Evolutionary conservation across 1,284 basidiomycete genomes (phyloP).

Genomic region (Phenoliferia sp.): DNA sequence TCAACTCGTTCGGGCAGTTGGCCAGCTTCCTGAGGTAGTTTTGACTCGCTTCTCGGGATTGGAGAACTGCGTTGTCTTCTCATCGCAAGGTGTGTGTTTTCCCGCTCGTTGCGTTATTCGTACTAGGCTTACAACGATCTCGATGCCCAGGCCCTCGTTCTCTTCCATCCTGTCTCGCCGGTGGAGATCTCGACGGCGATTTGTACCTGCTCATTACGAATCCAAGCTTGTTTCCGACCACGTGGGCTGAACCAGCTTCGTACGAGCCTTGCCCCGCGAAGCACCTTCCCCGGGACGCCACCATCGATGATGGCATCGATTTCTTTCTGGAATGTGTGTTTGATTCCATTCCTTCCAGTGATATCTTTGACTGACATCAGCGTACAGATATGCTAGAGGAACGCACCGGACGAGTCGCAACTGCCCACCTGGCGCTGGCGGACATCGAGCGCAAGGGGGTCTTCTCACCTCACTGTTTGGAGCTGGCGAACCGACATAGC

Average conservation of each 20-base stretch:
- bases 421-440: not conserved
- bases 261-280: conserved; percentile 5
- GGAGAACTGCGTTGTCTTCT: conserved; percentile 45
- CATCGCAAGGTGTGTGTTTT: conserved; percentile 29
- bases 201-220: conserved; percentile 50
- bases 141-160: conserved; percentile 52
- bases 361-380: not conserved
- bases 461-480: conserved; percentile 11
- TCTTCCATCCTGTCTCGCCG: conserved; percentile 57
- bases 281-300: conserved; percentile 4
- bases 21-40: conserved; percentile 45
- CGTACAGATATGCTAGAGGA: conserved; percentile 6
- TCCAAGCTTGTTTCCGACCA: conserved; percentile 49
- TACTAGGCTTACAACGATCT: not conserved
- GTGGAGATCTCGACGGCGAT: conserved; percentile 46
- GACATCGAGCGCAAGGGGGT: conserved; percentile 10
- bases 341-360: not conserved
- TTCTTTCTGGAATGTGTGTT: conserved; percentile 22
- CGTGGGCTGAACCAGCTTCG: conserved; percentile 3
- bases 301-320: conserved; percentile 6
- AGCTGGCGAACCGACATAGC: conserved; percentile 19
- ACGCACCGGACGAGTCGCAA: conserved; percentile 10
- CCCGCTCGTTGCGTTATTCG: not conserved
- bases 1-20: conserved; percentile 53
- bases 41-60: conserved; percentile 45